Percentiles rank a stretch among this genome's conserved stretches.
Conservation (phyloP, 2,329 filamentous ascomycete species). For the Sarocladiaceae sp. region DNA sequence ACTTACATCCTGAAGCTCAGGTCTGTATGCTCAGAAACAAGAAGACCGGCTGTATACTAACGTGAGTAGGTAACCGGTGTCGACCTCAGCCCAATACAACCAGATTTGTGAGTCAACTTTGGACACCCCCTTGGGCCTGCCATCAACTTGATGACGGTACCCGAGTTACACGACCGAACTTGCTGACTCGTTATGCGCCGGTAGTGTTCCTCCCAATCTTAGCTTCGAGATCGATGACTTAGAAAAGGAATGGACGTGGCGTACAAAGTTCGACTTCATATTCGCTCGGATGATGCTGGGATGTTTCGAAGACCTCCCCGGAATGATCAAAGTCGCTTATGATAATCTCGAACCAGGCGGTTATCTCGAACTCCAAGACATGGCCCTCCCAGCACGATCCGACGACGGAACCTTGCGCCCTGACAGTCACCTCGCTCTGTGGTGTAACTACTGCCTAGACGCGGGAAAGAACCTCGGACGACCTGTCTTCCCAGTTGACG, state of each 20-base stretch:
- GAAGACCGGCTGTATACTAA: neutral
- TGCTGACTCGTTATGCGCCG: neutral
- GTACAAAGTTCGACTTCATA: slow-evolving; percentile 20
- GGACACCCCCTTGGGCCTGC: too few relatives aligned
- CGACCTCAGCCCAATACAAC: slow-evolving; percentile 30
- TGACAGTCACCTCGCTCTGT: slow-evolving; percentile 17
- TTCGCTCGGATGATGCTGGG: slow-evolving; percentile 18
- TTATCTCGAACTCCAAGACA: slow-evolving; percentile 20
- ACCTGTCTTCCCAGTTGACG: slow-evolving; percentile 17
- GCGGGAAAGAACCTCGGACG: slow-evolving; percentile 24
- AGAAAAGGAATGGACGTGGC: slow-evolving; percentile 20
- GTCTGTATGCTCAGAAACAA: slow-evolving; percentile 12
- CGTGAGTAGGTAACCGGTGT: slow-evolving; percentile 19
- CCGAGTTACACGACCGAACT: too few relatives aligned
- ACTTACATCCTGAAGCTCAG: slow-evolving; percentile 18
- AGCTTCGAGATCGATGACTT: slow-evolving; percentile 20
- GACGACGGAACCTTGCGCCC: slow-evolving; percentile 17
- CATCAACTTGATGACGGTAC: too few relatives aligned
- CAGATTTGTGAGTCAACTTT: slow-evolving; percentile 21
- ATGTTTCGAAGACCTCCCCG: slow-evolving; percentile 16
- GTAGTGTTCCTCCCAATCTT: slow-evolving; percentile 19
- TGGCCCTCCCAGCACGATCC: slow-evolving; percentile 11
- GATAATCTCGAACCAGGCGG: slow-evolving; percentile 17
- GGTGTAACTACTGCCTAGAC: slow-evolving; percentile 24
- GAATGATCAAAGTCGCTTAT: slow-evolving; percentile 18